Evolutionary conservation across 116 monocot genomes (phyloP).

Genomic region (Cymodocea nodosa): DNA sequence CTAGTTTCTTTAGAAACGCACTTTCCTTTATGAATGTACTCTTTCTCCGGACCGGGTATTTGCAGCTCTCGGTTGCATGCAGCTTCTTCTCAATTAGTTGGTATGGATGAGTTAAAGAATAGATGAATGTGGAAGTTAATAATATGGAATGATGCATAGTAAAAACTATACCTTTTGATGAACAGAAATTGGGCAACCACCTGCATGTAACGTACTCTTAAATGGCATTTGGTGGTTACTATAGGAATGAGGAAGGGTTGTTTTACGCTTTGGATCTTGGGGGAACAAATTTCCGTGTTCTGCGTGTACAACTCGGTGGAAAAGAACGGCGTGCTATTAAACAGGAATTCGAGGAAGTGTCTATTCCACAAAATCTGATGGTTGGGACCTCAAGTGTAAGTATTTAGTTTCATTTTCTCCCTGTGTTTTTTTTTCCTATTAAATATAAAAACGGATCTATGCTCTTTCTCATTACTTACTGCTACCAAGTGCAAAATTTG

Average conservation of each 20-base stretch:
- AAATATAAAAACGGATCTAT: neutral
- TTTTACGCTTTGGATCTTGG: slow-evolving; percentile 78
- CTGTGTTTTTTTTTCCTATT: slow-evolving; percentile 1
- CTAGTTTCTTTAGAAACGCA: no score
- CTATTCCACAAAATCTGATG: slow-evolving; percentile 63
- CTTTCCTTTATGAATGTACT: no score
- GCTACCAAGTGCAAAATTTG: neutral
- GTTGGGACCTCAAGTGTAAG: slow-evolving; percentile 44
- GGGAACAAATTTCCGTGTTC: slow-evolving; percentile 62
- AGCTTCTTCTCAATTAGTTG: no score
- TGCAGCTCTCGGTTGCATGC: no score
- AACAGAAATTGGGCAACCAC: no score
- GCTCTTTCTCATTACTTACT: neutral
- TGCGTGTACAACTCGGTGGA: slow-evolving; percentile 61
- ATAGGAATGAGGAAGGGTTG: slow-evolving; percentile 57
- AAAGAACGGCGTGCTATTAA: slow-evolving; percentile 38
- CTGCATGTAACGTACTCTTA: no score
- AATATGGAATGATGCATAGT: no score
- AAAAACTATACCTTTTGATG: no score
- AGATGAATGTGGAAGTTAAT: no score
- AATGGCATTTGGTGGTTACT: neutral
- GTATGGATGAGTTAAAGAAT: no score
- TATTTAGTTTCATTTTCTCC: neutral
- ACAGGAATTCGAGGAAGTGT: slow-evolving; percentile 37
- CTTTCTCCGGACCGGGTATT: no score